Base-by-base conservation (phyloP, 805 yeast species). In the Candida peoriensis region DNA sequence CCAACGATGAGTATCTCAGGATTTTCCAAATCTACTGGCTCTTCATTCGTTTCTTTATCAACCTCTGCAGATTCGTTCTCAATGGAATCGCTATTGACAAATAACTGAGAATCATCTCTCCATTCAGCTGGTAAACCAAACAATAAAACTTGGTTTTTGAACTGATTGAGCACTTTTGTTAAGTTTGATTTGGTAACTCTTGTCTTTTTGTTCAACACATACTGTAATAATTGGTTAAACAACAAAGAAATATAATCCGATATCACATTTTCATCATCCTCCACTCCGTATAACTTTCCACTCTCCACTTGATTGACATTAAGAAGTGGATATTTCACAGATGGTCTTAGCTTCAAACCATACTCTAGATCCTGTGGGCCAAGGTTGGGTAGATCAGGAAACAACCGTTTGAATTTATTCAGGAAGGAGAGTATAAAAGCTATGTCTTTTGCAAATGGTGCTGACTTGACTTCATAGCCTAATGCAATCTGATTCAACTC, bases 111-210 rank as follows among this genome's bases (percentile, higher is more conserved):
- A 36, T 52, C 55, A 39, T 52, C 47, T 34, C 57, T 41, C 58
- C 58, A 53, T 37, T 52, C 55, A 7, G 20, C 24, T 4, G 58
- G 58, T n/a, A 53, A 33, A 3, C 58, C 57, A 36, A 39, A 46
- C 2, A 3, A 13, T 12, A 35, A 22, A 5, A 43, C 47, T 10
- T 22, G 17, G 2, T 37, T 13, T 23, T 42, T 47, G 14, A 52
- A 34, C 15, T 50, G 54, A 23, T 16, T 16, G 3, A 50, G 20
- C 3, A 48, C 45, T 25, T 38, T 50, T 3, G 37, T 12, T n/a
- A 40, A 10, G 12, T 29, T 34, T 6, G 33, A 13, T 30, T 21
- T 33, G 4, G 39, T 32, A 18, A 46, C 32, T 9, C 30, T 21
- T 24, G 32, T 43, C 20, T 39, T 41, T 27, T 39, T 44, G 33